Percentiles rank a stretch among this genome's conserved stretches.
Evolutionary conservation across 129 eudicot species (phyloP).

Genomic region (Tanacetum coccineum): DNA sequence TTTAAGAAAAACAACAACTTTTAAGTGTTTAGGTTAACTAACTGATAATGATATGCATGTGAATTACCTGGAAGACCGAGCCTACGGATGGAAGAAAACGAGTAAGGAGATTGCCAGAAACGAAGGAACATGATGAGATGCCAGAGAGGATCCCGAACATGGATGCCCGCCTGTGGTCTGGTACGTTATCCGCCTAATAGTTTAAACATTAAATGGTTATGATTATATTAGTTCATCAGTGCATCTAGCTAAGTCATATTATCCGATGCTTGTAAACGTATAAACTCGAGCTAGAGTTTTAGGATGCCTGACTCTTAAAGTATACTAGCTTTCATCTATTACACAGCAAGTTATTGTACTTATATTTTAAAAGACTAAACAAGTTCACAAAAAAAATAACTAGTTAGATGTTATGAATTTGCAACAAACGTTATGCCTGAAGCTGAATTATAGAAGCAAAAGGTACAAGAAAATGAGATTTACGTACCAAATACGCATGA

Average conservation of each 20-base stretch:
- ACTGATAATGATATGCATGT: constrained; percentile 1
- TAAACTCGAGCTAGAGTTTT: too few relatives aligned
- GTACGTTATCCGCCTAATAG: constrained; percentile 61
- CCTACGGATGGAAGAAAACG: constrained; percentile 64
- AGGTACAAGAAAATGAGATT: not conserved
- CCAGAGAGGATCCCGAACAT: constrained; percentile 73
- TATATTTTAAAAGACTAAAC: too few relatives aligned
- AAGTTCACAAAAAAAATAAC: too few relatives aligned
- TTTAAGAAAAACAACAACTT: too few relatives aligned
- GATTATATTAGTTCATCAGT: too few relatives aligned
- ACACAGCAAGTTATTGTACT: too few relatives aligned
- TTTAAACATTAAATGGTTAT: too few relatives aligned
- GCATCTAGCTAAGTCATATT: not conserved
- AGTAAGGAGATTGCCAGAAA: constrained; percentile 55
- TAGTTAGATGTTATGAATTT: not conserved
- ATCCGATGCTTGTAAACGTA: too few relatives aligned
- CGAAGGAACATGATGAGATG: constrained; percentile 62
- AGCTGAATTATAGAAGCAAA: too few relatives aligned
- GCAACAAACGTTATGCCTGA: not conserved
- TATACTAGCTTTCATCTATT: too few relatives aligned
- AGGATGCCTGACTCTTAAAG: too few relatives aligned
- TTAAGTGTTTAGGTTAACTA: too few relatives aligned
- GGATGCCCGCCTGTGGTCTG: constrained; percentile 54
- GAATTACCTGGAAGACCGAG: constrained; percentile 57
- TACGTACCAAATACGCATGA: constrained; percentile 68